Evolutionary conservation across 2,329 filamentous ascomycete species (phyloP), one percentile per base, ranked within the genome.

Genomic region (Fusarium sp.): DNA sequence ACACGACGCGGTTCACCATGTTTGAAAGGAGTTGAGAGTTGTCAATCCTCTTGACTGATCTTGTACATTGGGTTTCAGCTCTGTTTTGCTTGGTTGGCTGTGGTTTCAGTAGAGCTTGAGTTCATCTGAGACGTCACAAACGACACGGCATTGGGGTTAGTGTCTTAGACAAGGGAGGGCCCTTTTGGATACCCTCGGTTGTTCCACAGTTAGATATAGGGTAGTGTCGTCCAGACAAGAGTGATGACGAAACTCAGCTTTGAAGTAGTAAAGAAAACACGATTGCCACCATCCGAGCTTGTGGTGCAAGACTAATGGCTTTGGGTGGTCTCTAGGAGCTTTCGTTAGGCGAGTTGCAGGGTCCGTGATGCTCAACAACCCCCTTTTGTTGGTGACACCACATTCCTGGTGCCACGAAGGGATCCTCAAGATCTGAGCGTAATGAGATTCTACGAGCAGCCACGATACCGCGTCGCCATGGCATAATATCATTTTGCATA

Each of bases 41-140:
- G 63, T 68, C 33, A 65, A 54, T 57, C 43, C 67, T 60, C 52
- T 72, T 60, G 60, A 61, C 18, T 41, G 59, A 64, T 52, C 72
- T 56, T 45, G 29, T 54, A 22, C 52, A 35, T 61, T 56, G 56
- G 31, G 76, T 78, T 78, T 78, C 76, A 78, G 67, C 72, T 39
- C 35, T 76, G 76, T 78, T 76, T 78, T 72, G 74, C 74, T 63
- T 56, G 7, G 43, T 64, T 39, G 61, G 43, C 33, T 65, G 65
- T 22, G 18, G 67, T 65, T 64, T 64, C 58, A 58, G 65, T 48
- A 57, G 48, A 61, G 52, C 41, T 37, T 33, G 45, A 64, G 16
- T 65, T 58, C 20, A 60, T 69, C 65, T 73, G 66, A 69, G 71
- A 72, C 71, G 57, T 67, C 63, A 69, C 58, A 68, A 77, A 69